Evolutionary conservation across 2,329 filamentous ascomycete species (phyloP).

Genomic region (Graphilbum fragrans): DNA sequence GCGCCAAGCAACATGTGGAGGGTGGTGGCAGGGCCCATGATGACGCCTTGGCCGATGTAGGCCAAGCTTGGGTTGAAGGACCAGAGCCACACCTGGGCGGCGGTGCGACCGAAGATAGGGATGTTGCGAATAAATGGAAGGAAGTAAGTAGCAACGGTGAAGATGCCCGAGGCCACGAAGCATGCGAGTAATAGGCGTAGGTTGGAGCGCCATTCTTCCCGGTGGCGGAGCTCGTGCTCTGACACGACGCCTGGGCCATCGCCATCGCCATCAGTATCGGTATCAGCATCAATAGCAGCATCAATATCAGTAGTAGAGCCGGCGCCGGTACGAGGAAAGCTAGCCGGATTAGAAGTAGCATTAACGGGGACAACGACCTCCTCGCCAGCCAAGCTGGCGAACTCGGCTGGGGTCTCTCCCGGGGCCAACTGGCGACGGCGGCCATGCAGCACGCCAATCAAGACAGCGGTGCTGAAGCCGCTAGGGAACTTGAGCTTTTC

Average conservation of each 20-base stretch:
- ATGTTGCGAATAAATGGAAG: constrained; percentile 72
- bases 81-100: constrained; percentile 83
- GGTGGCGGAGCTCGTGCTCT: constrained; percentile 17
- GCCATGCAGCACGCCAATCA: constrained; percentile 85
- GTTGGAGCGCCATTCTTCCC: constrained; percentile 29
- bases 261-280: neutral
- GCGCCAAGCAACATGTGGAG: constrained; percentile 92
- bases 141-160: constrained; percentile 83
- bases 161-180: constrained; percentile 46
- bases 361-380: neutral
- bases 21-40: constrained; percentile 94
- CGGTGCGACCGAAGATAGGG: constrained; percentile 67
- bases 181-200: constrained; percentile 43
- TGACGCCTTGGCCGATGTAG: constrained; percentile 93
- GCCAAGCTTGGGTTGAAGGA: constrained; percentile 93
- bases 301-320: no score
- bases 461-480: constrained; percentile 85
- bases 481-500: constrained; percentile 92
- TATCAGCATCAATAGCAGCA: neutral
- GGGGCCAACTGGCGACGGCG: constrained; percentile 1
- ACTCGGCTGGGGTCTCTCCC: constrained; percentile 11
- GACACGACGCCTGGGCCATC: neutral
- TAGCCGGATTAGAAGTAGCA: no score
- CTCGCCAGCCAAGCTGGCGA: constrained; percentile 15
- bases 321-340: no score